Conservation (phyloP, 176 grass and related monocot genomes). For the Bolboschoenus planiculmis region DNA sequence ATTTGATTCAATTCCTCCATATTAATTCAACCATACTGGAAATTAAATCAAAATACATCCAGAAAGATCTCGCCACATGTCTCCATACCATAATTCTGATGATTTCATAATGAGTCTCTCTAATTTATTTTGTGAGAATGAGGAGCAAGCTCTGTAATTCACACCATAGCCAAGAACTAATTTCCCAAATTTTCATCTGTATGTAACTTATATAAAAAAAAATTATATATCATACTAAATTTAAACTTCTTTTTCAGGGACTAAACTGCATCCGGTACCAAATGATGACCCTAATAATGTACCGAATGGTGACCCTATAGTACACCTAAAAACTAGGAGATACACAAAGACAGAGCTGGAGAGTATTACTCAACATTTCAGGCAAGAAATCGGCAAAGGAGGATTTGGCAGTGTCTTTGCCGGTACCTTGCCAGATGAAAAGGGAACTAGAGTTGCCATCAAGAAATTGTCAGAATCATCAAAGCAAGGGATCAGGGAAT, state of each 20-base stretch:
- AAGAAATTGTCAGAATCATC: constrained; percentile 23
- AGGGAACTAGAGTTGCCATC: constrained; percentile 27
- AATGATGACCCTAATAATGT: neutral
- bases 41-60: neutral
- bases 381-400: constrained; percentile 1
- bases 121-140: neutral
- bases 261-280: neutral
- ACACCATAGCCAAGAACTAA: neutral
- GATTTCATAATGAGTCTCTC: neutral
- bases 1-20: neutral
- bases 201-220: neutral
- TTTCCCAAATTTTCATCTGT: neutral
- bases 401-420: constrained; percentile 27
- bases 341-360: constrained; percentile 8
- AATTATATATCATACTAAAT: neutral
- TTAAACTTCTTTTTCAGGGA: neutral
- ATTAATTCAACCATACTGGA: neutral
- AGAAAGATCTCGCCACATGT: neutral
- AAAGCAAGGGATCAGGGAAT: constrained; percentile 21
- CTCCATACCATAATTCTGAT: neutral
- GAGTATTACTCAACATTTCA: constrained; percentile 27
- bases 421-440: constrained; percentile 19
- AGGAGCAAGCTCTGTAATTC: neutral
- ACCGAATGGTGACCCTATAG: neutral
- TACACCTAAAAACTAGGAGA: constrained; percentile 4